Evolutionary conservation across 225 moss, liverwort and hornwort species (phyloP).

Genomic region (Ulota crispa): DNA sequence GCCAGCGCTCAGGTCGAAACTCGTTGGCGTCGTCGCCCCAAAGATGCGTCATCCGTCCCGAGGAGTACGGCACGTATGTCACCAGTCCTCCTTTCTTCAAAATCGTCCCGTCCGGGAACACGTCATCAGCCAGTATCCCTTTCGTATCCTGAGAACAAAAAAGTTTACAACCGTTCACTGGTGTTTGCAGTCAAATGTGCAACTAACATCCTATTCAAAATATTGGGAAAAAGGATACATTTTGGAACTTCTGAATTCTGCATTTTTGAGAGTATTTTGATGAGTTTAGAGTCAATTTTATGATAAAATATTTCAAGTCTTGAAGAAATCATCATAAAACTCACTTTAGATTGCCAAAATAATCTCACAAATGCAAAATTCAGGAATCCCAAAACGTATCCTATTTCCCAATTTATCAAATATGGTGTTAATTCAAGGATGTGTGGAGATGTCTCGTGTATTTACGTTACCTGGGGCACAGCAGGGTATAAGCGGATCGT

Average conservation of each 20-base stretch:
- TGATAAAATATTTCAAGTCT: too few relatives aligned
- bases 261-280: too few relatives aligned
- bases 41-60: slow-evolving; percentile 50
- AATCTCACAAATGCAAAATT: too few relatives aligned
- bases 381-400: too few relatives aligned
- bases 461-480: slow-evolving; percentile 53
- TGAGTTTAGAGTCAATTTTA: too few relatives aligned
- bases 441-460: background rate
- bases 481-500: slow-evolving; percentile 68
- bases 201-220: too few relatives aligned
- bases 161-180: background rate
- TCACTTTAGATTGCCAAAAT: too few relatives aligned
- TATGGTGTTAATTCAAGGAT: background rate
- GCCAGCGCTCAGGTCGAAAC: slow-evolving; percentile 66
- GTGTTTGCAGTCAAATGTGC: background rate
- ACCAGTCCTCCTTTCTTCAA: slow-evolving; percentile 66
- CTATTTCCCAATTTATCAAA: too few relatives aligned
- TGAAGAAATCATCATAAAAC: too few relatives aligned
- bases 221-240: too few relatives aligned
- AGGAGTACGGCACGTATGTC: slow-evolving; percentile 55
- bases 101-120: slow-evolving; percentile 56
- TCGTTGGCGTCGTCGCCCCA: slow-evolving; percentile 53
- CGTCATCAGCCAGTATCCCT: slow-evolving; percentile 55
- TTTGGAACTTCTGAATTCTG: too few relatives aligned
- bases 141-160: slow-evolving; percentile 50